These are phyloP conservation scores for Setaria viridis DNA, from an alignment of 202 grass and related monocot species.

Conservation along the genomic window DNA sequence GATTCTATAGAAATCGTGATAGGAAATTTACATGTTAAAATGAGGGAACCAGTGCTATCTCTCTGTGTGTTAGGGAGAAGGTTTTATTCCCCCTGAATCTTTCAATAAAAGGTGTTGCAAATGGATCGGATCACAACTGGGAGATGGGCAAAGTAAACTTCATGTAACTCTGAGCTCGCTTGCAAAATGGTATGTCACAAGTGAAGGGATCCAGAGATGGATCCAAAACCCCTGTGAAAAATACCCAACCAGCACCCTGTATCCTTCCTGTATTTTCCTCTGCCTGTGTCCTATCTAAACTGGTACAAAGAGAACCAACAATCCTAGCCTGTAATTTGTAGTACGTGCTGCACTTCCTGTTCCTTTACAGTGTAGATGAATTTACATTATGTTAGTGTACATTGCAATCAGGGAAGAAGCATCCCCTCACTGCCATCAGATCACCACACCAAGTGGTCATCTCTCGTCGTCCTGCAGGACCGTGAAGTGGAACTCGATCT, in stretches of 20 bases:
- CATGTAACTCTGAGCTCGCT: not conserved
- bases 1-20: not conserved
- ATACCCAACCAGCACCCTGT: not conserved
- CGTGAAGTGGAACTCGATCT: conserved; percentile 93
- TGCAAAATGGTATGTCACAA: conserved; percentile 38
- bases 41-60: not conserved
- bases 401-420: conserved; percentile 24
- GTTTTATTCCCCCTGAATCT: not conserved
- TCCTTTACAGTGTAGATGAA: conserved; percentile 16
- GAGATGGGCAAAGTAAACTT: not conserved
- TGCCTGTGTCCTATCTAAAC: conserved; percentile 38
- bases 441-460: conserved; percentile 18
- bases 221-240: not conserved
- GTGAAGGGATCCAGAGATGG: not conserved
- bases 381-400: conserved; percentile 59
- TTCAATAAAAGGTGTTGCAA: not conserved
- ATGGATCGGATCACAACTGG: not conserved
- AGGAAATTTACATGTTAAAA: conserved; percentile 26
- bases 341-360: not conserved
- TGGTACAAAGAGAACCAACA: not conserved
- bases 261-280: not conserved
- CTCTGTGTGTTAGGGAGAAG: not conserved
- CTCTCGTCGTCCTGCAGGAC: conserved; percentile 41
- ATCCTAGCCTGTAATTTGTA: conserved; percentile 34
- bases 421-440: not conserved